Evolutionary conservation across 345 rosid genomes (phyloP).

Genomic region (Conringia planisiliqua): DNA sequence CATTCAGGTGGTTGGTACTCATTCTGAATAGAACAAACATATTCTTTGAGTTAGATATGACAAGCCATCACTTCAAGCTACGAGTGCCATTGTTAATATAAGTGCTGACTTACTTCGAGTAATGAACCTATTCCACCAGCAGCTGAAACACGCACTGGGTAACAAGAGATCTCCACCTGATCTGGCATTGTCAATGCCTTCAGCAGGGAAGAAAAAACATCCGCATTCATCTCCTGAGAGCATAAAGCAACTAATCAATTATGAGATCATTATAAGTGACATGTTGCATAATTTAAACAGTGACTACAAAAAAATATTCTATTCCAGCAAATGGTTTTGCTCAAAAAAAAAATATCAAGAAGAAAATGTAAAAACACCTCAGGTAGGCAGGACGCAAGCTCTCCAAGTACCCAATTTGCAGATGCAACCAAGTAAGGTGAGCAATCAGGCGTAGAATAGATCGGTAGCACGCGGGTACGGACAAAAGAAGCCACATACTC

Average conservation of each 20-base stretch:
- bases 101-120: constrained; percentile 53
- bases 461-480: constrained; percentile 57
- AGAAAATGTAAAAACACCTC: constrained; percentile 42
- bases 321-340: not conserved
- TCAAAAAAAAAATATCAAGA: constrained; percentile 2
- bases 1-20: constrained; percentile 78
- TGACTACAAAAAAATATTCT: not conserved
- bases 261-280: not conserved
- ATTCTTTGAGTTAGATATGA: constrained; percentile 19
- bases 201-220: constrained; percentile 63
- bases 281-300: not conserved
- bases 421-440: constrained; percentile 76
- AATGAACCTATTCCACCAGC: constrained; percentile 73
- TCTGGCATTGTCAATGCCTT: constrained; percentile 73
- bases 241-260: constrained; percentile 12
- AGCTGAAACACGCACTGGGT: constrained; percentile 79
- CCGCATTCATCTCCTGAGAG: constrained; percentile 62
- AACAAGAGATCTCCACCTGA: constrained; percentile 47
- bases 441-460: constrained; percentile 45
- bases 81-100: not conserved
- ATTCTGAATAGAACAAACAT: constrained; percentile 46
- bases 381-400: constrained; percentile 73
- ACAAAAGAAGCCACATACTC: constrained; percentile 49
- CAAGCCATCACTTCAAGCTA: constrained; percentile 11
- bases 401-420: constrained; percentile 85